Evolutionary conservation across 768 basidiomycete species (phyloP).

Genomic region (Pulveroboletus frians): DNA sequence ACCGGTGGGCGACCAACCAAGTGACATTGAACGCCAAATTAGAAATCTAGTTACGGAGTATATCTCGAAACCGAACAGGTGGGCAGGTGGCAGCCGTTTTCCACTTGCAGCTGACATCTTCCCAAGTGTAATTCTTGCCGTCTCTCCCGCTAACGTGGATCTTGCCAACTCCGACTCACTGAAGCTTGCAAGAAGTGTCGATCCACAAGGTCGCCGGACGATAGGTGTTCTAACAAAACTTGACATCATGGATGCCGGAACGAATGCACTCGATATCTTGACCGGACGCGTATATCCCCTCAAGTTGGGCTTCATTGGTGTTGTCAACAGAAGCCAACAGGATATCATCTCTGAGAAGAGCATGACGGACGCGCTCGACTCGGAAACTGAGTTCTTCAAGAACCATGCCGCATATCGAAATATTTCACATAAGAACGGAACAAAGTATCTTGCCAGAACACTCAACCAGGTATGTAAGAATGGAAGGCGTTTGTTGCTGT

Average conservation of each 20-base stretch:
- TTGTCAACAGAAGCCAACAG: conserved; percentile 96
- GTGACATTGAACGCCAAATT: conserved; percentile 96
- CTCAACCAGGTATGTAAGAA: conserved; percentile 72
- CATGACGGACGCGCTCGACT: conserved; percentile 78
- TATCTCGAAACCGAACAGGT: conserved; percentile 96
- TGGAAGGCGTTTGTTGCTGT: not conserved
- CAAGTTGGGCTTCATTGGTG: conserved; percentile 96
- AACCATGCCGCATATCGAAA: conserved; percentile 89
- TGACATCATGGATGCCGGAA: conserved; percentile 98
- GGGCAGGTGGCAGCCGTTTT: conserved; percentile 14
- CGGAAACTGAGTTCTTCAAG: conserved; percentile 88
- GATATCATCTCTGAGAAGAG: conserved; percentile 88
- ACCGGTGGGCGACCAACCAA: conserved; percentile 94
- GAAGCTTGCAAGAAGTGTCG: conserved; percentile 92
- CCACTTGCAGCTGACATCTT: conserved; percentile 5
- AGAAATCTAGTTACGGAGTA: conserved; percentile 92
- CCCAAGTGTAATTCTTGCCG: conserved; percentile 87
- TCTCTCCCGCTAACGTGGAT: conserved; percentile 97
- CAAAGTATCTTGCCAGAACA: conserved; percentile 87
- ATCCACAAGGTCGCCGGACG: conserved; percentile 93
- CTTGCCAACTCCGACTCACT: conserved; percentile 97
- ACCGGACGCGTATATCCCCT: conserved; percentile 97
- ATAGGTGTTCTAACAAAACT: conserved; percentile 96
- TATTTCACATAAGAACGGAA: conserved; percentile 97
- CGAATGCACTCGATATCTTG: conserved; percentile 93